Evolutionary conservation across 768 basidiomycete species (phyloP).

Genomic region (Tephrocybe sp.): DNA sequence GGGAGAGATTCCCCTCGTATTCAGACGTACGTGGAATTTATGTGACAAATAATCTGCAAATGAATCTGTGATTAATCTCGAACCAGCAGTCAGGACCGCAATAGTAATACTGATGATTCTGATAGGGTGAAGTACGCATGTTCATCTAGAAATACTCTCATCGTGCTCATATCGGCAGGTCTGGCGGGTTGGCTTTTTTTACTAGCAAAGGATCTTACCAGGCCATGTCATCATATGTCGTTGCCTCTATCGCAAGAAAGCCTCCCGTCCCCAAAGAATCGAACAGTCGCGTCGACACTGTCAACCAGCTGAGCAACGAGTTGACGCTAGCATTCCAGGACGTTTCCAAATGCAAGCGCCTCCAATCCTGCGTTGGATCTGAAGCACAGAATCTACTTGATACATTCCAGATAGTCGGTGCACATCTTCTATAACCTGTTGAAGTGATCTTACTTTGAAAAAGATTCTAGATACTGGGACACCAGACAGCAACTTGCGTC

Average conservation of each 20-base stretch:
- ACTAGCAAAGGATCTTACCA: too few relatives aligned
- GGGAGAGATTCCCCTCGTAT: too few relatives aligned
- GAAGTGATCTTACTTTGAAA: background rate
- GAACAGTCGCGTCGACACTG: background rate
- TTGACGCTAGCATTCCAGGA: background rate
- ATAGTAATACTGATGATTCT: too few relatives aligned
- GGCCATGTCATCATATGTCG: too few relatives aligned
- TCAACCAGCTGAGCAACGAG: background rate
- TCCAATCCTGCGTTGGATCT: background rate
- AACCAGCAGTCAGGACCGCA: too few relatives aligned
- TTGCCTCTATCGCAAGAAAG: background rate
- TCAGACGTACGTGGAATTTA: too few relatives aligned
- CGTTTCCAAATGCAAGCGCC: background rate
- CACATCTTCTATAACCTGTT: background rate
- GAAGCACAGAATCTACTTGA: constrained; percentile 4
- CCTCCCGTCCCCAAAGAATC: background rate
- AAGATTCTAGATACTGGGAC: background rate
- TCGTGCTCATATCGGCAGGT: too few relatives aligned
- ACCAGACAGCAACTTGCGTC: background rate
- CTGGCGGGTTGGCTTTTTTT: too few relatives aligned
- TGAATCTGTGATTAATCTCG: too few relatives aligned
- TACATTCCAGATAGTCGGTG: constrained; percentile 3
- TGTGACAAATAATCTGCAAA: too few relatives aligned
- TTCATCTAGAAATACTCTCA: too few relatives aligned
- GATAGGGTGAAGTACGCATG: too few relatives aligned